Evolutionary conservation across 139 green algal species (phyloP).

Genomic region (Zygnema circumcarinatum): DNA sequence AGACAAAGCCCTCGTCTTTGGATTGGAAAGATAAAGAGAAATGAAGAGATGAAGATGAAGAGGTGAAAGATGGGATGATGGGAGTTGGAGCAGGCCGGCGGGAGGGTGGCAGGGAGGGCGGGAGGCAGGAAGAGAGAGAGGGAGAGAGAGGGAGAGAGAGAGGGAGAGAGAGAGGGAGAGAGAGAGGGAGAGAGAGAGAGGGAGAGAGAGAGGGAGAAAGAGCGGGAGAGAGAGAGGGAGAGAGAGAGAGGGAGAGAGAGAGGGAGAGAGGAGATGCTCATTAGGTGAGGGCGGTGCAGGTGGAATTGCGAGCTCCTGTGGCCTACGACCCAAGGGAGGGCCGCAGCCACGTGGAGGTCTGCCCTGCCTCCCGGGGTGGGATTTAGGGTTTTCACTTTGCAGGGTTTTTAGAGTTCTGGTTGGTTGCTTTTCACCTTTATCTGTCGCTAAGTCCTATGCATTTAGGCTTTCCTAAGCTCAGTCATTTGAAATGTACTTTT

Average conservation of each 20-base stretch:
- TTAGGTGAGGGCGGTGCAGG: neutral
- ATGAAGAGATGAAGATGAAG: too few species aligned
- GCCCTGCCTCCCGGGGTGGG: too few species aligned
- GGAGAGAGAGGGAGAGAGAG: conserved; percentile 1
- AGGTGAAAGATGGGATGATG: too few species aligned
- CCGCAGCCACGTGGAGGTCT: conserved; percentile 24
- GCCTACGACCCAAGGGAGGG: conserved; percentile 26
- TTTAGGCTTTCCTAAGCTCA: too few species aligned
- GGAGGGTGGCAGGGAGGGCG: neutral
- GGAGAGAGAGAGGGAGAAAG: neutral
- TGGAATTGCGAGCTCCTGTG: conserved; percentile 2
- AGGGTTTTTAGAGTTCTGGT: neutral
- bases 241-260: neutral
- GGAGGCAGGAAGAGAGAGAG: neutral
- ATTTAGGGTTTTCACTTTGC: neutral
- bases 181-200: conserved; percentile 10
- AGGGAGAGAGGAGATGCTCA: neutral
- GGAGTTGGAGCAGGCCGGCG: neutral
- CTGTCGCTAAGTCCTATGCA: neutral
- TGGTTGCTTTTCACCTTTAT: neutral
- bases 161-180: neutral
- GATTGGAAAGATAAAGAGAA: too few species aligned
- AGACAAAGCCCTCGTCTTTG: too few species aligned
- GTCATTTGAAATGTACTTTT: too few species aligned
- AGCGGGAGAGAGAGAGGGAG: neutral